phyloP scores from a whole-genome alignment of 352 stramenopile species.

The Pythium phragmitis region DNA sequence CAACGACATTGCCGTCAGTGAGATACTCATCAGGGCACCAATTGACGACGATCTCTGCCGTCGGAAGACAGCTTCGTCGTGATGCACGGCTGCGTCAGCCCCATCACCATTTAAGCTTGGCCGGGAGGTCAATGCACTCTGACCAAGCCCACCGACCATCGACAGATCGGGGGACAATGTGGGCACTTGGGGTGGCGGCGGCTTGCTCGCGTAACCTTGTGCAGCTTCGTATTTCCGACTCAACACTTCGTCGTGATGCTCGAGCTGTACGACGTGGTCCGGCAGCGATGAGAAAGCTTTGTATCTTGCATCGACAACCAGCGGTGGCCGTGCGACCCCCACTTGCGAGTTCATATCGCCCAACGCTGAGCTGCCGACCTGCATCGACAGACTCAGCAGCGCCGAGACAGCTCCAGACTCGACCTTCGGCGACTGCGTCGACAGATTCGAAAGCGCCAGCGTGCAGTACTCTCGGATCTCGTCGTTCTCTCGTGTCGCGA shows the following conservation, averaged over 20 bases:
- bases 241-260: conserved; percentile 16
- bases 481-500: conserved; percentile 60
- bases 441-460: conserved; percentile 70
- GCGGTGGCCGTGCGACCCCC: conserved; percentile 38
- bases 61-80: conserved; percentile 11
- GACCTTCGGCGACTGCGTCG: conserved; percentile 60
- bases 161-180: conserved; percentile 39
- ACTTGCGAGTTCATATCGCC: conserved; percentile 3
- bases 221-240: conserved; percentile 51
- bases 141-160: conserved; percentile 13
- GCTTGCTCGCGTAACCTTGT: conserved; percentile 46
- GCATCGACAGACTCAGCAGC: conserved; percentile 51
- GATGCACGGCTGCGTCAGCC: background rate
- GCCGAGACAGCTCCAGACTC: conserved; percentile 64
- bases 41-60: conserved; percentile 16
- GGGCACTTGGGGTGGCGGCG: conserved; percentile 50
- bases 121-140: background rate
- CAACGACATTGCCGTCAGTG: conserved; percentile 9
- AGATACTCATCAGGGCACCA: conserved; percentile 16
- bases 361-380: background rate
- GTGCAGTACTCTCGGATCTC: conserved; percentile 69
- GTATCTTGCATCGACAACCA: conserved; percentile 44
- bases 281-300: conserved; percentile 45
- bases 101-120: background rate
- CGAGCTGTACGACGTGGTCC: conserved; percentile 25